Evolutionary conservation across 2,329 filamentous ascomycete genomes (phyloP), one percentile per base, ranked within the genome.

Genomic region (Penicillium capsulatum): DNA sequence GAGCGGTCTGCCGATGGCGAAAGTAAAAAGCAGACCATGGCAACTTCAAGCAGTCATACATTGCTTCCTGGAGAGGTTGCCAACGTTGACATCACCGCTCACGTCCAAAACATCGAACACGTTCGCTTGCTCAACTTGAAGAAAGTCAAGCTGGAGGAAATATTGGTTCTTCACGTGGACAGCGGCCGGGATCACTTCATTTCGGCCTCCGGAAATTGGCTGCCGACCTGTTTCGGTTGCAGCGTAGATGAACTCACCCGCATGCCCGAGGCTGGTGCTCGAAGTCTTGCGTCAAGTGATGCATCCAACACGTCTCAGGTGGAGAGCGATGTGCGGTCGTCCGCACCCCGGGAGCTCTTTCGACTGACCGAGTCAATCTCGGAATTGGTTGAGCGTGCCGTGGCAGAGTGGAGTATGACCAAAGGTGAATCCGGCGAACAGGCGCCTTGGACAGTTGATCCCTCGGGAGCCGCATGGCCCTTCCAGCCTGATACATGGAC

Each of bases 181-280:
- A 79, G 84, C 36, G 94, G 94, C 1, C 78, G 89, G 33, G 92
- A 98, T 55, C 86, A 97, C 59, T 98, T 98, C 59, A 79, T 98
- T 27, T 84, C 89, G 0, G 73, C 95, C 0, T 81, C 78, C 16
- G 92, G 79, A 0, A 71, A 68, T 1, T 98, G 92, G 91, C 70
- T 83, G 3, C 84, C 85, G 7, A 88, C 87, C 0, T 86, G 82
- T 53, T 86, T 97, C 34, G 87, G 86, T 0, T 81, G 87, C 26
- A 90, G 86, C 0, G 76, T 98, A n/a, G 84, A 90, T 44, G 90
- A 94, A 56, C 75, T 98, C 7, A 87, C 94, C 34, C 80, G 83
- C 13, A 80, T 96, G 3, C 90, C 92, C 0, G 81, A 90, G 77
- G 73, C 76, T 13, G 78, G 78, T 8, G 88, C 90, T 3, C 84